Conservation (phyloP, 306 rosid species). For the Dalbergia cochinchinensis region DNA sequence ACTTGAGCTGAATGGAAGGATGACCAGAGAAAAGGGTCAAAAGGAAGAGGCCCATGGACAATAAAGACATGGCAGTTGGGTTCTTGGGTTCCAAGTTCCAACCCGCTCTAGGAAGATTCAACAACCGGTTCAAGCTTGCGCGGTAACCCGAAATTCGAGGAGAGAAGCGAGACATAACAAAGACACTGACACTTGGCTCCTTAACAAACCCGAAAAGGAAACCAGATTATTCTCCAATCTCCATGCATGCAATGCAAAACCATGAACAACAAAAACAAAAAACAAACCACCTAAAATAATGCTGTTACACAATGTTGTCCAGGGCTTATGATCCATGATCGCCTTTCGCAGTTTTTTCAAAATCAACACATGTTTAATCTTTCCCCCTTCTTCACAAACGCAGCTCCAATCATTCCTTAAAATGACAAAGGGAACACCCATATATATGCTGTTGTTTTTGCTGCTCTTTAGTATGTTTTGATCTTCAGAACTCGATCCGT, state of each 20-base stretch:
- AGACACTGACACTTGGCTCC: conserved; percentile 47
- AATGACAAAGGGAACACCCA: not conserved
- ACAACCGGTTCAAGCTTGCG: conserved; percentile 45
- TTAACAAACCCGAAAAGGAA: conserved; percentile 33
- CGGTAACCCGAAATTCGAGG: conserved; percentile 74
- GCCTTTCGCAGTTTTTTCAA: no score
- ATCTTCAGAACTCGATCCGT: not conserved
- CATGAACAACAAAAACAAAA: not conserved
- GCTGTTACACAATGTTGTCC: conserved; percentile 12
- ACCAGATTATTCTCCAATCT: not conserved
- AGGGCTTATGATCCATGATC: conserved; percentile 10
- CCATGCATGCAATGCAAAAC: conserved; percentile 2
- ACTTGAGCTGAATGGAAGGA: no score
- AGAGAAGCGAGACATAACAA: conserved; percentile 7
- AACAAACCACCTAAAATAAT: conserved; percentile 48
- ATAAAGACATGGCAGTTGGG: not conserved
- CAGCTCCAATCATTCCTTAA: no score
- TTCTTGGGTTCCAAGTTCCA: not conserved
- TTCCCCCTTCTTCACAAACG: not conserved
- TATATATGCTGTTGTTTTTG: conserved; percentile 22
- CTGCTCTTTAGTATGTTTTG: conserved; percentile 6
- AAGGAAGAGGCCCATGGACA: not conserved
- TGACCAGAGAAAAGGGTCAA: not conserved
- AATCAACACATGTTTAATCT: not conserved
- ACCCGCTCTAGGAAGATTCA: not conserved